These are phyloP conservation scores for Chlamydomonas sphaeroides DNA, from an alignment of 139 green algal species.

Conservation along the genomic window DNA sequence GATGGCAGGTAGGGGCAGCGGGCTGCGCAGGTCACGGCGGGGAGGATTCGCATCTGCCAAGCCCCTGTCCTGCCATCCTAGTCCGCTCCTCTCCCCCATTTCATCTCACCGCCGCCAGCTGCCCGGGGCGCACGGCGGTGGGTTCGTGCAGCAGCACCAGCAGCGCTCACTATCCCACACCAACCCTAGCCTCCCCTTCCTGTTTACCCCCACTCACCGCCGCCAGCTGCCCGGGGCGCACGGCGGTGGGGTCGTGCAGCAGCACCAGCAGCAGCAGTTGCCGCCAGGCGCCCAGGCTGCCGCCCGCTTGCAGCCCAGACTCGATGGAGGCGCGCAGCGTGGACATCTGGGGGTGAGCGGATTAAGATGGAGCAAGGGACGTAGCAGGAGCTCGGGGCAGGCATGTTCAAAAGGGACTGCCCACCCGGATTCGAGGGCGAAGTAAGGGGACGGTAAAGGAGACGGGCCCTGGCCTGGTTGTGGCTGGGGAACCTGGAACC, in stretches of 20 bases:
- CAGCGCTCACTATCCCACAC: background rate
- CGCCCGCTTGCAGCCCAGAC: conserved; percentile 25
- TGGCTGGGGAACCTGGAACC: no score
- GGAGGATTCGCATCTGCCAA: background rate
- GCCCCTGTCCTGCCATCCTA: background rate
- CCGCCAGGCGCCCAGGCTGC: conserved; percentile 47
- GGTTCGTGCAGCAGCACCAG: no score
- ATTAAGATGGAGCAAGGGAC: no score
- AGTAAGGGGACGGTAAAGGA: no score
- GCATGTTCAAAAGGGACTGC: no score
- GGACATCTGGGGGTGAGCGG: background rate
- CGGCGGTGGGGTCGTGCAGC: conserved; percentile 49
- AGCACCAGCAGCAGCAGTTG: conserved; percentile 56
- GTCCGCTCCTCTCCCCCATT: no score
- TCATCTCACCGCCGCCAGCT: no score
- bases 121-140: no score
- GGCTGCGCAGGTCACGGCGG: background rate
- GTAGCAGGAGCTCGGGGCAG: no score
- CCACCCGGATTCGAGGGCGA: no score
- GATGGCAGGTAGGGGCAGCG: no score
- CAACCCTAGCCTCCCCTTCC: background rate
- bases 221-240: conserved; percentile 15
- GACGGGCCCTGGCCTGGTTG: no score
- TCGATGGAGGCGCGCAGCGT: conserved; percentile 47
- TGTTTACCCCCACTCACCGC: conserved; percentile 1